Percentiles rank a stretch among this genome's conserved stretches.
Evolutionary conservation across 192 early-diverging fungal genomes (phyloP).

Genomic region (Phlyctochytrium planicorne): DNA sequence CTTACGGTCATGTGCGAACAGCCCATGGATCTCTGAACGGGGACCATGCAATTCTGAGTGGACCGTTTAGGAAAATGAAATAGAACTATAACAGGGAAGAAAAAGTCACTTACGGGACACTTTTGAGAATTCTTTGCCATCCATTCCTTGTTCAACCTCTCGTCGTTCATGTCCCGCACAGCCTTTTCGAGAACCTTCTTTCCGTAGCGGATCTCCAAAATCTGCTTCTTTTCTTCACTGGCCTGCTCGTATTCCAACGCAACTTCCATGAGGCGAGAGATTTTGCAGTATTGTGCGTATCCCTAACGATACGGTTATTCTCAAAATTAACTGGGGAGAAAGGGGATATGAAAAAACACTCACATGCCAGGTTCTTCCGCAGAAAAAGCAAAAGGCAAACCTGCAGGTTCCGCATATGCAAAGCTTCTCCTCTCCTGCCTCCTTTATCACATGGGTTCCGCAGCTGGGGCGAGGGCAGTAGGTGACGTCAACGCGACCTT

Average conservation of each 20-base stretch:
- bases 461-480: constrained; percentile 39
- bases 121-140: constrained; percentile 29
- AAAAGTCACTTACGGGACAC: constrained; percentile 29
- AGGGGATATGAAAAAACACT: not conserved
- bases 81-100: not conserved
- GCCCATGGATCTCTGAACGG: constrained; percentile 15
- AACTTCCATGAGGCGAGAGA: constrained; percentile 16
- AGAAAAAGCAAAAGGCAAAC: constrained; percentile 42
- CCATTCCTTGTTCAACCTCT: constrained; percentile 20
- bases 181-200: constrained; percentile 27
- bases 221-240: not conserved
- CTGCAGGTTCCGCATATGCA: constrained; percentile 33
- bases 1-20: constrained; percentile 14
- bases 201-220: constrained; percentile 35
- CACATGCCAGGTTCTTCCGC: constrained; percentile 32
- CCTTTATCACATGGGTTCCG: constrained; percentile 26
- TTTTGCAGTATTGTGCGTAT: constrained; percentile 32
- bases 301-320: not conserved
- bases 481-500: constrained; percentile 28
- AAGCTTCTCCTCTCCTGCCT: constrained; percentile 35
- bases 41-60: constrained; percentile 7
- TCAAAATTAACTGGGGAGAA: not conserved
- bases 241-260: constrained; percentile 28
- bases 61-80: not conserved
- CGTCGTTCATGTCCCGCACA: constrained; percentile 26